These are phyloP conservation scores for Candida yuanshanica DNA, from an alignment of 805 yeast genomes.

Conservation along the genomic window DNA sequence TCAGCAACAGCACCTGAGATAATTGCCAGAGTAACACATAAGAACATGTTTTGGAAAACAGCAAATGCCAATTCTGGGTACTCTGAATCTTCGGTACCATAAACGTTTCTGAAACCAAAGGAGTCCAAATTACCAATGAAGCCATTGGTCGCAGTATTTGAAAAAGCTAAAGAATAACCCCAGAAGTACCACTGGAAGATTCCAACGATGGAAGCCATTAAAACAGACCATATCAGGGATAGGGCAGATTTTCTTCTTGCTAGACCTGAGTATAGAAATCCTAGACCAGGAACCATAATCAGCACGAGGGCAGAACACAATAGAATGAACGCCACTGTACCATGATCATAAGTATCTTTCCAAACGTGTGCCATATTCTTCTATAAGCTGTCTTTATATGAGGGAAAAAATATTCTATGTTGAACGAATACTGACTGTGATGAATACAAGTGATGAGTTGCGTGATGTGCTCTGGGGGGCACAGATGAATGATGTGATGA, in stretches of 20 bases:
- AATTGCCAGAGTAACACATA: constrained; percentile 88
- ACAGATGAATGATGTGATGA: too few species aligned
- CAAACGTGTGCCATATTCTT: constrained; percentile 17
- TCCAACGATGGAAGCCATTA: constrained; percentile 68
- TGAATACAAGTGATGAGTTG: neutral
- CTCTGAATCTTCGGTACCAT: constrained; percentile 37
- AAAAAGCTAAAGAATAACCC: constrained; percentile 94
- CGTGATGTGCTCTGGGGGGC: neutral
- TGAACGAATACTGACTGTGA: neutral
- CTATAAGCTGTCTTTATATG: neutral
- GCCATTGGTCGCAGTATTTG: constrained; percentile 69
- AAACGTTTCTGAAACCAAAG: constrained; percentile 74
- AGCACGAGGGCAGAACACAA: constrained; percentile 68
- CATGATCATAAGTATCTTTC: constrained; percentile 38
- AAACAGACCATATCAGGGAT: constrained; percentile 75
- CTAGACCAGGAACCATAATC: constrained; percentile 93
- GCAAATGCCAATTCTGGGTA: constrained; percentile 87
- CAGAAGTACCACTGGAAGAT: constrained; percentile 94
- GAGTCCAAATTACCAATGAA: constrained; percentile 83
- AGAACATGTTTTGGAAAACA: constrained; percentile 83
- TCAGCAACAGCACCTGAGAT: constrained; percentile 91
- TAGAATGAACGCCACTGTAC: constrained; percentile 46
- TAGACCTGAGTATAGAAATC: constrained; percentile 85
- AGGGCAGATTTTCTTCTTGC: constrained; percentile 88
- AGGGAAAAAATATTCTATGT: neutral